phyloP scores from a whole-genome alignment of 495 filamentous ascomycete genomes.

The Pyrenopolyporus hunteri region DNA sequence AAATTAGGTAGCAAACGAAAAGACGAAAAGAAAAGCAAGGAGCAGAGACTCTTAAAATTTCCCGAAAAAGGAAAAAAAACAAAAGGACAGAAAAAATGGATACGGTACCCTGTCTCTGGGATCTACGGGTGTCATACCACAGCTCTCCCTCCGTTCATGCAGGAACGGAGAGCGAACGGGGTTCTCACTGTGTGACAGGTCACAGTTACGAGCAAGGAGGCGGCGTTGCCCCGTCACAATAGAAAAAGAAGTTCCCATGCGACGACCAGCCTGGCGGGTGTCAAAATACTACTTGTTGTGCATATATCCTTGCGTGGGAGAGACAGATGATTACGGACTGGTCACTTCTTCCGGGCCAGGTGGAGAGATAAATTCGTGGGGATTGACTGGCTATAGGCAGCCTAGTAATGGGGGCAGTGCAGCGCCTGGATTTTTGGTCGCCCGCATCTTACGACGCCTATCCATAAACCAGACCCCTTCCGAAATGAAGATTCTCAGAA shows the following conservation, averaged over 20 bases:
- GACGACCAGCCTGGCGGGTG: conserved; percentile 14
- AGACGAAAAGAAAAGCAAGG: background rate
- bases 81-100: background rate
- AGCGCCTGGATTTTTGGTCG: too few relatives aligned
- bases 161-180: conserved; percentile 32
- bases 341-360: too few relatives aligned
- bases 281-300: background rate
- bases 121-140: conserved; percentile 4
- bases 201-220: conserved; percentile 16
- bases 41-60: background rate
- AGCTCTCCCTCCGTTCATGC: conserved; percentile 16
- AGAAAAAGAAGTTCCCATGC: background rate
- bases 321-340: too few relatives aligned
- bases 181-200: conserved; percentile 31
- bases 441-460: background rate
- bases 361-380: too few relatives aligned
- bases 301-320: too few relatives aligned
- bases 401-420: background rate
- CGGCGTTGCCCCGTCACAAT: background rate
- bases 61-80: conserved; percentile 4
- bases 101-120: background rate
- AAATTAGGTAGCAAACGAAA: background rate
- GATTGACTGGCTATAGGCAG: too few relatives aligned
- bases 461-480: background rate
- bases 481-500: conserved; percentile 13